Evolutionary conservation across 768 basidiomycete species (phyloP).

Genomic region (Grammothele lineata): DNA sequence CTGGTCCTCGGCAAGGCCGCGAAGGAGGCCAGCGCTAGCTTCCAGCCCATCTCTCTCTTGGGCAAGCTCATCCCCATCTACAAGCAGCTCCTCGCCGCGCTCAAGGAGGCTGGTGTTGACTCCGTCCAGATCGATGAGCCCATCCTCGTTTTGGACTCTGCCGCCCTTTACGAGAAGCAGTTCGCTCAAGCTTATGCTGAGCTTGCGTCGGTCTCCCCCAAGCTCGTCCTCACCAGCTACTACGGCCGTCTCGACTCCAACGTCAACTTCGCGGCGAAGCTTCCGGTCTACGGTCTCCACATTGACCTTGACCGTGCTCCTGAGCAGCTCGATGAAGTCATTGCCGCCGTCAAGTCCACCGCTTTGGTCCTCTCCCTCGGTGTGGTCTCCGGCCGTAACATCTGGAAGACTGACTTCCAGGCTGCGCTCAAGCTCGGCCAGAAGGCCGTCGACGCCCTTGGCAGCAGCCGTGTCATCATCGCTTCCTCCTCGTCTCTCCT

Average conservation of each 20-base stretch:
- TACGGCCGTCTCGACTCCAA: slow-evolving; percentile 95
- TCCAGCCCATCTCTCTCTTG: slow-evolving; percentile 89
- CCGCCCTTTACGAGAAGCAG: slow-evolving; percentile 70
- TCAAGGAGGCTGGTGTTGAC: slow-evolving; percentile 90
- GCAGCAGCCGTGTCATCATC: slow-evolving; percentile 83
- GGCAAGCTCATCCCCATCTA: slow-evolving; percentile 89
- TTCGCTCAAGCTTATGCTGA: slow-evolving; percentile 78
- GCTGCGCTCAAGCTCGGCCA: slow-evolving; percentile 78
- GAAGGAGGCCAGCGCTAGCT: slow-evolving; percentile 77
- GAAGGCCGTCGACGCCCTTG: slow-evolving; percentile 80
- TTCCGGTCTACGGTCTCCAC: slow-evolving; percentile 91
- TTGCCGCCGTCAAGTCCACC: slow-evolving; percentile 82
- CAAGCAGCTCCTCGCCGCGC: slow-evolving; percentile 81
- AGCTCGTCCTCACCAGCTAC: slow-evolving; percentile 94
- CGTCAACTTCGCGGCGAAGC: slow-evolving; percentile 81
- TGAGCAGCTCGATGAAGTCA: slow-evolving; percentile 76
- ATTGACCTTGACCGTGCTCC: slow-evolving; percentile 96
- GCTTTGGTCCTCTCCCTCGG: slow-evolving; percentile 84
- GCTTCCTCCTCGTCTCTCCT: slow-evolving; percentile 97
- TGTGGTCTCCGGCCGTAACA: slow-evolving; percentile 96
- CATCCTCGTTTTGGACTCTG: slow-evolving; percentile 87
- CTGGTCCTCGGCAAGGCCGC: slow-evolving; percentile 88
- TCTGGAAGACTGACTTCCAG: slow-evolving; percentile 97
- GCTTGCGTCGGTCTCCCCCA: slow-evolving; percentile 78
- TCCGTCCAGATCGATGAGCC: slow-evolving; percentile 98